Conservation (phyloP, 1,139 yeast genomes). For the Taiozyma onychis region DNA sequence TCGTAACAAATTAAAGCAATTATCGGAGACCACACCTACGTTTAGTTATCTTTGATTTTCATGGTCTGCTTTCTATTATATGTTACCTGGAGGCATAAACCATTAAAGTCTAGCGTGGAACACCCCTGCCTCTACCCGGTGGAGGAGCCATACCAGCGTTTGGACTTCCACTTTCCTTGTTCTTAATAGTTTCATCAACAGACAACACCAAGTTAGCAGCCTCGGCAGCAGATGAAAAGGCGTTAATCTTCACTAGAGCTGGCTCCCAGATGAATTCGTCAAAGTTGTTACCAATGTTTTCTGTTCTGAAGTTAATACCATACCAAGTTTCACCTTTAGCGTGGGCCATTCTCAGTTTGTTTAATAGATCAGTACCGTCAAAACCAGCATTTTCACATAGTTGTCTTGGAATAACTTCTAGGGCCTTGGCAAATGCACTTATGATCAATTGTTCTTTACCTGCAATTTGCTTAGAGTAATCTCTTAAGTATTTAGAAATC, state of each 20-base stretch:
- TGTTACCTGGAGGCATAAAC: background rate
- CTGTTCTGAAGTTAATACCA: conserved; percentile 89
- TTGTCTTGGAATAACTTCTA: conserved; percentile 95
- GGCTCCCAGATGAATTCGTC: conserved; percentile 97
- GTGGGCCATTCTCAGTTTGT: conserved; percentile 86
- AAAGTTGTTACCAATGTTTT: conserved; percentile 78
- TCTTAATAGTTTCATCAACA: conserved; percentile 92
- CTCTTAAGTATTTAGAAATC: conserved; percentile 81
- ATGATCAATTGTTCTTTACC: conserved; percentile 94
- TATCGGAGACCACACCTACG: background rate
- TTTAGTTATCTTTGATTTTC: background rate
- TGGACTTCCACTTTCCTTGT: conserved; percentile 58
- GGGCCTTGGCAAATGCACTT: conserved; percentile 88
- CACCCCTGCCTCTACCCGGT: conserved; percentile 63
- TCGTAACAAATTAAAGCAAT: background rate
- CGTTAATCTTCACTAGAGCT: conserved; percentile 86
- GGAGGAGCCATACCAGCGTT: conserved; percentile 46
- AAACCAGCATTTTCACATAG: conserved; percentile 97
- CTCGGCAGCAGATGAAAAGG: conserved; percentile 95
- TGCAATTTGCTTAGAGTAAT: conserved; percentile 78
- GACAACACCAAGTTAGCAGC: conserved; percentile 90
- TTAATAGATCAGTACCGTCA: conserved; percentile 89
- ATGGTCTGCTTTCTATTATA: background rate
- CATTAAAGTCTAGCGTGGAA: conserved; percentile 30
- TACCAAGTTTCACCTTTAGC: conserved; percentile 89